Base-by-base conservation (phyloP, 306 rosid genomes). In the Acmispon strigosus region DNA sequence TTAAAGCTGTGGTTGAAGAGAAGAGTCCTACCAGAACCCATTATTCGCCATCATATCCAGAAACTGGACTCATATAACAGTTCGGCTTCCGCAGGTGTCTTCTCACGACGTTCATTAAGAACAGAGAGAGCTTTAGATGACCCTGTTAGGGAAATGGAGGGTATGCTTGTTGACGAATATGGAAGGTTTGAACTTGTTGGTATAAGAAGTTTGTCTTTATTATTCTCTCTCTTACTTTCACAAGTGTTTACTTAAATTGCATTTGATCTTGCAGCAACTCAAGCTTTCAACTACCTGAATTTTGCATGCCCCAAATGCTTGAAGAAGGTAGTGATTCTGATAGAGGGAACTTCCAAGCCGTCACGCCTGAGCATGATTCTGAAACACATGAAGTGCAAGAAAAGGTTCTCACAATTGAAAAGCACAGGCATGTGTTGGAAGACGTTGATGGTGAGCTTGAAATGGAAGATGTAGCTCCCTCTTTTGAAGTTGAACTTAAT, bases 371-470 rank as follows among this genome's bases (percentile, higher is more conserved):
- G 86, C 93, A 78, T 78, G 78, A 81, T 74, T 84, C 87, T 73
- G 84, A 64, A 74, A 70, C 78, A 17, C 65, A 22, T 63, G 87
- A 83, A 75, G 85, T 83, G 70, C 84, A 62, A 41, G 88, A 84
- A 77, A 71, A 9, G 3, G 27, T 68, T 14, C 80, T 82, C 24
- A 73, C 84, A 45, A 60, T 76, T 20, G 96, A 81, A 76, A 95
- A 86, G 67, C 99, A 58, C 70, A 84, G 91, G 60, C 99, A 82
- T 82, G 86, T 91, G 56, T 77, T 91, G 84, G 97, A 91, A 85
- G 99, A 91, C 63, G 96, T 95, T 63, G 99, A 91, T 61, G 99
- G 97, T 5, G 99, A 95, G 77, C 96, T 95, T 72, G 99, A 95
- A 83, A 95, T 95, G 99, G 99, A 95, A 85, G 99, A 95, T 49